Percentiles rank a stretch among this genome's conserved stretches.
Conservation (phyloP, 2,329 filamentous ascomycete species). For the Thyridium curvatum region DNA sequence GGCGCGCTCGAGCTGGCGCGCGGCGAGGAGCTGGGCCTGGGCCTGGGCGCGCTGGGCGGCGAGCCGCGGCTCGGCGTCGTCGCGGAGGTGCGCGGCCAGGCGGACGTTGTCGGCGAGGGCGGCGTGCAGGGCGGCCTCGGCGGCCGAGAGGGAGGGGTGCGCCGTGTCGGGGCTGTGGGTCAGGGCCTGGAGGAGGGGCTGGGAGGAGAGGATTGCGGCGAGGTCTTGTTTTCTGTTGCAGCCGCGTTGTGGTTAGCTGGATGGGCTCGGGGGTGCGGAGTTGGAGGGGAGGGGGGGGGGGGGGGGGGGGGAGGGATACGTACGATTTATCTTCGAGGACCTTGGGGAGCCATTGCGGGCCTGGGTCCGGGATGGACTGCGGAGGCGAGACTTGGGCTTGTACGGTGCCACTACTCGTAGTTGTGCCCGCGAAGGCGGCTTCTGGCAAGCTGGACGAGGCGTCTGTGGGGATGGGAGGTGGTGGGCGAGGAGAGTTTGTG, state of each 20-base stretch:
- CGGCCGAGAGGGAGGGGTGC: slow-evolving; percentile 65
- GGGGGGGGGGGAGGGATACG: slow-evolving; percentile 20
- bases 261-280: too few species aligned
- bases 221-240: slow-evolving; percentile 68
- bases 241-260: too few species aligned
- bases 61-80: slow-evolving; percentile 52
- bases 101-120: slow-evolving; percentile 67
- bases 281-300: slow-evolving; percentile 15
- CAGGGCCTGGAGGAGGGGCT: slow-evolving; percentile 66
- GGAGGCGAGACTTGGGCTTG: slow-evolving; percentile 15
- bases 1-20: slow-evolving; percentile 84
- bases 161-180: slow-evolving; percentile 58
- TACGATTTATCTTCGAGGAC: slow-evolving; percentile 78
- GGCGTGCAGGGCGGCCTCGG: slow-evolving; percentile 56
- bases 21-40: slow-evolving; percentile 74
- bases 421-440: slow-evolving; percentile 12
- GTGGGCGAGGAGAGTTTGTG: slow-evolving; percentile 36
- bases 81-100: slow-evolving; percentile 54
- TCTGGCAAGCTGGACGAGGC: slow-evolving; percentile 15
- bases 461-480: slow-evolving; percentile 22
- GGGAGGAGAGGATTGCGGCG: slow-evolving; percentile 58
- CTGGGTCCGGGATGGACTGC: slow-evolving; percentile 45
- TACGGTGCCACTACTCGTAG: slow-evolving; percentile 11
- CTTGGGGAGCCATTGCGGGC: slow-evolving; percentile 73
- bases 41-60: slow-evolving; percentile 60